Conservation (phyloP, 192 early-diverging fungal genomes). For the Podila horticola region DNA sequence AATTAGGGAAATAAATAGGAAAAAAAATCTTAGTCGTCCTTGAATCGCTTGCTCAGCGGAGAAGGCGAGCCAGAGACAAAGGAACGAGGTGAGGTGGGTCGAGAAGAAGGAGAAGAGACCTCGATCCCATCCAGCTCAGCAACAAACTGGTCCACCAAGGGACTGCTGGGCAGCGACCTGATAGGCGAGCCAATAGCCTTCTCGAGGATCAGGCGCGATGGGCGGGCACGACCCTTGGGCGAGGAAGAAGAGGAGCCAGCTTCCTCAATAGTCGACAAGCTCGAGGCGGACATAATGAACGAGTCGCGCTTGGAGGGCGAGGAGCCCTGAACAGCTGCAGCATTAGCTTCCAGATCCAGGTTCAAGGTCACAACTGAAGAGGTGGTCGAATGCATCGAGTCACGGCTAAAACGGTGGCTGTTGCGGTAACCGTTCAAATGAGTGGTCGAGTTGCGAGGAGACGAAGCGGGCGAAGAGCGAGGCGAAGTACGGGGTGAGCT, state of each 20-base stretch:
- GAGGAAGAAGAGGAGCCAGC: background rate
- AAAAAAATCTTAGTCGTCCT: conserved; percentile 22
- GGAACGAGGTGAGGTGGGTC: conserved; percentile 29
- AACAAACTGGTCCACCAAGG: conserved; percentile 3
- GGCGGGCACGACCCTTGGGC: conserved; percentile 34
- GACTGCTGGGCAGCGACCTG: conserved; percentile 27
- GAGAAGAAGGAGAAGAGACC: conserved; percentile 3
- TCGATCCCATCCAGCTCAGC: conserved; percentile 12
- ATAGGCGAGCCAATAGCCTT: background rate
- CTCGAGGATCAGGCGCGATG: conserved; percentile 35
- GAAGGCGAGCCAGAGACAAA: conserved; percentile 26
- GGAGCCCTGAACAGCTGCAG: conserved; percentile 11
- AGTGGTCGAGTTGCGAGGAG: conserved; percentile 34
- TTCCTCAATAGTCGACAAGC: conserved; percentile 15
- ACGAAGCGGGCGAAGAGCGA: conserved; percentile 20
- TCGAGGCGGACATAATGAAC: conserved; percentile 5
- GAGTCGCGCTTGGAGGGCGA: conserved; percentile 26
- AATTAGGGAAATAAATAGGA: background rate
- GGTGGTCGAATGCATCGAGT: conserved; percentile 19
- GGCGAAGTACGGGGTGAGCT: conserved; percentile 38
- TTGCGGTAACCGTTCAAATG: conserved; percentile 19
- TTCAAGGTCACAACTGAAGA: conserved; percentile 31
- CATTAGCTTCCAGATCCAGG: conserved; percentile 31
- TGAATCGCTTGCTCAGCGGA: conserved; percentile 39
- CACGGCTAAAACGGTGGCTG: conserved; percentile 25